These are phyloP conservation scores for Raphanus hybrid DNA, from an alignment of 441 rosid genomes.

Conservation along the genomic window DNA sequence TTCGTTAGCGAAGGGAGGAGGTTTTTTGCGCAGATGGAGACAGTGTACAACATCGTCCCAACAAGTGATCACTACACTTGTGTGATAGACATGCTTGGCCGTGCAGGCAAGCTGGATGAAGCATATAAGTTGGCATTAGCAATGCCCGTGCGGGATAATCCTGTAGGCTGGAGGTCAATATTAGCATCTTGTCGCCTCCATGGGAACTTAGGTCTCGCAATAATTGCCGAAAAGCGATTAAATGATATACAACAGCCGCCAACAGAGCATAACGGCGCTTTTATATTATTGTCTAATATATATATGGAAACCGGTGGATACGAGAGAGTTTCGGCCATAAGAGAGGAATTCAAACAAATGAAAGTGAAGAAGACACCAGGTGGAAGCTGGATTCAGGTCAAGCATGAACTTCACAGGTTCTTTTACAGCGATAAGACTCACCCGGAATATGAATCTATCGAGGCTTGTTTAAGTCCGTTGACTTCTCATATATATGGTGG, in stretches of 20 bases:
- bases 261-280: conserved; percentile 55
- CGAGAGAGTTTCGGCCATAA: conserved; percentile 54
- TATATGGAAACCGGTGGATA: conserved; percentile 53
- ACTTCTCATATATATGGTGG: conserved; percentile 44
- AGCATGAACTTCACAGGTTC: conserved; percentile 47
- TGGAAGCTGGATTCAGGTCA: conserved; percentile 62
- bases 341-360: conserved; percentile 54
- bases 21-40: conserved; percentile 52
- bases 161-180: conserved; percentile 65
- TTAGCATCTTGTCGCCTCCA: conserved; percentile 61
- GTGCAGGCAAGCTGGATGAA: conserved; percentile 52
- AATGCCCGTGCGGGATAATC: conserved; percentile 48
- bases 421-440: conserved; percentile 49
- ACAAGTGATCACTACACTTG: conserved; percentile 52
- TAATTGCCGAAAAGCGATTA: conserved; percentile 42
- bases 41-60: conserved; percentile 49
- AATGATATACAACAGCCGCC: conserved; percentile 47
- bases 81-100: conserved; percentile 34
- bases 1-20: conserved; percentile 50
- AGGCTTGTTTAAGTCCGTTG: conserved; percentile 44
- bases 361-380: conserved; percentile 60
- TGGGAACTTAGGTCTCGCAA: conserved; percentile 51
- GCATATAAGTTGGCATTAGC: conserved; percentile 59
- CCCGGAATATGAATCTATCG: conserved; percentile 45
- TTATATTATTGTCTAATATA: conserved; percentile 62